Conservation (phyloP, 176 grass and related monocot species). For the Eleusine indica region DNA sequence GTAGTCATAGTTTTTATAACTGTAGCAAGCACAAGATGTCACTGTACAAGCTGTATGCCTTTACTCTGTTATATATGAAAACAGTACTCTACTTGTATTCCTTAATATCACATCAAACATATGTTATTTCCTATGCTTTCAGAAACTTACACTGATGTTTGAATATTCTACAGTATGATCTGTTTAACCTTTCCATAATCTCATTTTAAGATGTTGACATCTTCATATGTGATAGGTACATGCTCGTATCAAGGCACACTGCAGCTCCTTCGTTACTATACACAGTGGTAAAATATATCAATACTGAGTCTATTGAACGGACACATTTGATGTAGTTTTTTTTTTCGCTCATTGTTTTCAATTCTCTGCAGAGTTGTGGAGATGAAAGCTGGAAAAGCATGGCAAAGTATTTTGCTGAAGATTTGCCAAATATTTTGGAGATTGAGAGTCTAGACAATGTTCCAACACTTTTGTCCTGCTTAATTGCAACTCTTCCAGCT, state of each 20-base stretch:
- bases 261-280: slow-evolving; percentile 68
- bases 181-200: background rate
- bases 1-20: background rate
- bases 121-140: background rate
- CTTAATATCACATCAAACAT: background rate
- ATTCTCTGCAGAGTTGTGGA: slow-evolving; percentile 63
- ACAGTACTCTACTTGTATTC: background rate
- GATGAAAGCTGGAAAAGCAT: slow-evolving; percentile 73
- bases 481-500: slow-evolving; percentile 62
- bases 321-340: background rate
- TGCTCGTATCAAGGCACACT: slow-evolving; percentile 68
- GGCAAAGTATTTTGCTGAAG: slow-evolving; percentile 60
- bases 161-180: background rate
- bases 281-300: slow-evolving; percentile 62
- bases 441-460: slow-evolving; percentile 51
- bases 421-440: slow-evolving; percentile 73
- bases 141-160: background rate
- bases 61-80: background rate
- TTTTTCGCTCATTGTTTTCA: slow-evolving; percentile 6
- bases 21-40: background rate
- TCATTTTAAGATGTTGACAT: slow-evolving; percentile 5
- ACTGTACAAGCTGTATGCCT: background rate
- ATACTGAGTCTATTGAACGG: slow-evolving; percentile 16
- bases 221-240: slow-evolving; percentile 66
- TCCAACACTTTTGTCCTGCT: slow-evolving; percentile 50